Conservation (phyloP, 129 eudicot species). For the Flaveria linearis region DNA sequence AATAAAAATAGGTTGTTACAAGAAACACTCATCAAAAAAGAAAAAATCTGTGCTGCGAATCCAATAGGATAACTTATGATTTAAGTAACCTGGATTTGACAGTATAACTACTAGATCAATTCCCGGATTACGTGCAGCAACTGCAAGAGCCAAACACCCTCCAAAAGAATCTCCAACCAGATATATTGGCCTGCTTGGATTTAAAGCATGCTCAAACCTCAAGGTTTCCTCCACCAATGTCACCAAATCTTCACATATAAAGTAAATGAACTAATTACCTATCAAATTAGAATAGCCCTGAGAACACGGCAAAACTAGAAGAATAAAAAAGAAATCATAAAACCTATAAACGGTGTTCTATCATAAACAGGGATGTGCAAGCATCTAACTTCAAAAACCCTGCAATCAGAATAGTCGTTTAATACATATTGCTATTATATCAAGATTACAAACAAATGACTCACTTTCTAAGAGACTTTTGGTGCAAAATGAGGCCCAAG, state of each 20-base stretch:
- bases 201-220: constrained; percentile 69
- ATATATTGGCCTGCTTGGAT: constrained; percentile 79
- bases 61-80: neutral
- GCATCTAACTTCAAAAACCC: constrained; percentile 85
- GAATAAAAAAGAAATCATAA: constrained; percentile 28
- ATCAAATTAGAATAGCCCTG: neutral
- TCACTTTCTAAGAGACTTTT: constrained; percentile 88
- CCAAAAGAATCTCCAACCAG: constrained; percentile 90
- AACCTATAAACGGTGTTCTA: constrained; percentile 87
- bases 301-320: neutral
- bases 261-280: constrained; percentile 10
- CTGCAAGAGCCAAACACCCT: constrained; percentile 86
- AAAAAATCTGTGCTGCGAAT: neutral
- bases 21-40: constrained; percentile 11
- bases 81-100: constrained; percentile 77
- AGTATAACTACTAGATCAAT: constrained; percentile 70
- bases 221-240: constrained; percentile 64
- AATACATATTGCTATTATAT: constrained; percentile 24
- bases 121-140: constrained; percentile 79
- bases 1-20: constrained; percentile 33
- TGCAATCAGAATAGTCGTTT: constrained; percentile 38
- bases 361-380: constrained; percentile 85
- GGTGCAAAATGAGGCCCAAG: constrained; percentile 86
- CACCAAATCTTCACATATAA: constrained; percentile 54
- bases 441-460: constrained; percentile 20